phyloP scores from a whole-genome alignment of 495 filamentous ascomycete species.

The Apiosordaria backusii region DNA sequence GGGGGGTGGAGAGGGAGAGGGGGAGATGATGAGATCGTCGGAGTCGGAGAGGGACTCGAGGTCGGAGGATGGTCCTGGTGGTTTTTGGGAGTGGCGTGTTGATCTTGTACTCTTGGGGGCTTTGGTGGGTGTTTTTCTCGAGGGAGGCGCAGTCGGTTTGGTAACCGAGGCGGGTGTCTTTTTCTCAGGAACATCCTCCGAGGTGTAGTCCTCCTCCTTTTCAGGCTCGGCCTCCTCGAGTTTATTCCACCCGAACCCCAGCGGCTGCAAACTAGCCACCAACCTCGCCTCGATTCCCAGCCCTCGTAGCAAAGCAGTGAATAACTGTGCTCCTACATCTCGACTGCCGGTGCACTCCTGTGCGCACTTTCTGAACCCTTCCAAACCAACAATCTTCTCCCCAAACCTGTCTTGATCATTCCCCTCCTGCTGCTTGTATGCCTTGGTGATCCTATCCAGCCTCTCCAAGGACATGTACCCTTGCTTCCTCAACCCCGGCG shows the following conservation, averaged over 20 bases:
- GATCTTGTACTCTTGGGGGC: constrained; percentile 2
- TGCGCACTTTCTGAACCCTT: constrained; percentile 66
- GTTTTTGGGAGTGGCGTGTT: background rate
- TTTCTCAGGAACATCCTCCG: background rate
- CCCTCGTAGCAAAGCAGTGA: constrained; percentile 82
- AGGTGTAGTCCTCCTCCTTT: constrained; percentile 23
- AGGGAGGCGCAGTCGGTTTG: constrained; percentile 32
- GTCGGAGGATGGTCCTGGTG: constrained; percentile 21
- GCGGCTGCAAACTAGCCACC: constrained; percentile 78
- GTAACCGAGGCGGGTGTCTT: constrained; percentile 18
- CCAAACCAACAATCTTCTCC: constrained; percentile 62
- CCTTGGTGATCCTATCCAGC: constrained; percentile 63
- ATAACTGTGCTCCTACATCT: constrained; percentile 85
- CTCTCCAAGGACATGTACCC: constrained; percentile 73
- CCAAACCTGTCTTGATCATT: constrained; percentile 64
- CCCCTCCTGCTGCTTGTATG: constrained; percentile 55
- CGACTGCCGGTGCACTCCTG: constrained; percentile 74
- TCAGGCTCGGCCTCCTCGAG: constrained; percentile 63
- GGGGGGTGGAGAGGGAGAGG: constrained; percentile 28
- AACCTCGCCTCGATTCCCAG: constrained; percentile 76
- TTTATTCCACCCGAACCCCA: constrained; percentile 90
- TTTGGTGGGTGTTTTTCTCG: constrained; percentile 45
- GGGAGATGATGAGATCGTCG: constrained; percentile 39
- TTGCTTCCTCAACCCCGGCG: constrained; percentile 79
- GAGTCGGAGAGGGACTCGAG: constrained; percentile 37